Evolutionary conservation across 495 filamentous ascomycete genomes (phyloP).

Genomic region (Xylaria telfairii): DNA sequence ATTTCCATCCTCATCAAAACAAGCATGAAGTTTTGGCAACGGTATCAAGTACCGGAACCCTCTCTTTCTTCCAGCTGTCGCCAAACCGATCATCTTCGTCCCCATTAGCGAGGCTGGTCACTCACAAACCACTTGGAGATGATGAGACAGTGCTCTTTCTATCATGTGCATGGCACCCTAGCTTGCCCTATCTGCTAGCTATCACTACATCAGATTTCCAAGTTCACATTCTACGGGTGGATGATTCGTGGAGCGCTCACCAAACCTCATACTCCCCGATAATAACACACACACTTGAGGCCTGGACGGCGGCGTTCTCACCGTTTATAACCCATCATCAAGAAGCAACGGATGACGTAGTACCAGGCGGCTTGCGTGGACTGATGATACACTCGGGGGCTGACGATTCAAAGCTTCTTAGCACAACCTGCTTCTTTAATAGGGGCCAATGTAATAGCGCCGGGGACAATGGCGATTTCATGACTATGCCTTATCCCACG

Average conservation of each 20-base stretch:
- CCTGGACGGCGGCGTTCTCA: constrained; percentile 70
- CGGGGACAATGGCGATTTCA: constrained; percentile 29
- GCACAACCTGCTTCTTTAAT: constrained; percentile 35
- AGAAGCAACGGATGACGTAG: constrained; percentile 4
- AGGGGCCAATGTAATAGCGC: neutral
- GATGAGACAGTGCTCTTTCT: constrained; percentile 67
- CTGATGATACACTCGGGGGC: constrained; percentile 67
- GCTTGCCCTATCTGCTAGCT: constrained; percentile 54
- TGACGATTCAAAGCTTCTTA: constrained; percentile 65
- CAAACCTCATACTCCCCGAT: constrained; percentile 35
- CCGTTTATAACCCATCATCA: constrained; percentile 19
- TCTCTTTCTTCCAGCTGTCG: constrained; percentile 66
- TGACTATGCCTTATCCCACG: constrained; percentile 45
- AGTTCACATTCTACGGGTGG: constrained; percentile 55
- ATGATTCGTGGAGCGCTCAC: constrained; percentile 36
- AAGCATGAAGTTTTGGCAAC: constrained; percentile 64
- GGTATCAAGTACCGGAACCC: constrained; percentile 73
- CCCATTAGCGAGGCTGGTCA: constrained; percentile 42
- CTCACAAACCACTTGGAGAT: constrained; percentile 41
- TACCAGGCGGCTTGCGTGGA: neutral
- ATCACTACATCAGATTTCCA: constrained; percentile 73
- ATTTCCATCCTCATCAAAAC: constrained; percentile 67
- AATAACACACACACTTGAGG: constrained; percentile 60
- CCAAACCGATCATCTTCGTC: constrained; percentile 26
- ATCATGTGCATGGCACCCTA: constrained; percentile 74